A percentile compares a stretch with the other conserved stretches of the same genome.
Conservation (phyloP, 495 filamentous ascomycete species). For the Neurospora sp. region DNA sequence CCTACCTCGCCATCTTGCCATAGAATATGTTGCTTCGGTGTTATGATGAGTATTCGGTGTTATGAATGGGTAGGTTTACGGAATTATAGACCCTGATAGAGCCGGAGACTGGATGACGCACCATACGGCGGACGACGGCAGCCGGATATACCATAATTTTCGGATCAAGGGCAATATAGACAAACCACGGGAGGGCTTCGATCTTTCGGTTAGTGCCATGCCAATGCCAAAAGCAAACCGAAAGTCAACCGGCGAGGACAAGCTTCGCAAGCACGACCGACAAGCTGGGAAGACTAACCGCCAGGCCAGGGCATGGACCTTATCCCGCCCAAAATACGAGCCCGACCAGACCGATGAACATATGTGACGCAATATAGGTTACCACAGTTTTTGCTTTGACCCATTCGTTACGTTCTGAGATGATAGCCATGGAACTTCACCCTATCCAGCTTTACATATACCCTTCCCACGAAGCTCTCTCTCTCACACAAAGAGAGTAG, state of each 20-base stretch:
- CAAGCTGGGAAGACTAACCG: background rate
- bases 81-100: background rate
- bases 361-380: background rate
- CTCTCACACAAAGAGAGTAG: background rate
- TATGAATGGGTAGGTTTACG: background rate
- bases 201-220: background rate
- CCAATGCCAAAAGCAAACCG: background rate
- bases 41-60: background rate
- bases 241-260: background rate
- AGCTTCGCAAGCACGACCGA: background rate
- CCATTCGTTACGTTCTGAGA: background rate
- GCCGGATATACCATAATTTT: background rate
- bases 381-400: background rate
- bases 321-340: background rate
- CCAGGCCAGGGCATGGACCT: background rate
- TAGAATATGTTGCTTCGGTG: background rate
- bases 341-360: background rate
- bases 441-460: background rate
- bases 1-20: background rate
- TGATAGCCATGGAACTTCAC: background rate
- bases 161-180: background rate
- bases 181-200: background rate
- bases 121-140: background rate
- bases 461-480: background rate
- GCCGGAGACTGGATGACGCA: background rate